Base-by-base conservation (phyloP, 208 protist genomes). In the Novymonas esmeraldas region DNA sequence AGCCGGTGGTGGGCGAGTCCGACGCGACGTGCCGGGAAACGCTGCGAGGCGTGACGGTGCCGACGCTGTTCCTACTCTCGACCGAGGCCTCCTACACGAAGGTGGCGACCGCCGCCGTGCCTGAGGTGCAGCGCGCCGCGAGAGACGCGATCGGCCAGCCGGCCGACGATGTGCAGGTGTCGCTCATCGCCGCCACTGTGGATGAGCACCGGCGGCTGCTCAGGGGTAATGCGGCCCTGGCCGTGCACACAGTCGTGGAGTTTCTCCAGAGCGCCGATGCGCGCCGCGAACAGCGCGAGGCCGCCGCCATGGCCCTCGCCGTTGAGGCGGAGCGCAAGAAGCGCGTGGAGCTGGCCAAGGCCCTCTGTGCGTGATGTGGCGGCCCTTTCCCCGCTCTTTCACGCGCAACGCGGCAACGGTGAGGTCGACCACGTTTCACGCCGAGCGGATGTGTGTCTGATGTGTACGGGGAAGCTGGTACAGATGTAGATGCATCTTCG, bases 131-230 rank as follows among this genome's bases (percentile, higher is more conserved):
- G 31, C 24, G 20, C 24, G 59, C 67, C 4, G 74, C 73, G 18
- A 56, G 57, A 44, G 59, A 83, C 4, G 51, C 72, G 24, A 55
- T 82, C 6, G 76, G 68, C 0, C 79, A 72, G 4, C 48, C 70
- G 18, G 34, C 14, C n/a, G 78, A 76, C 11, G 77, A 84, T 42
- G 68, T 87, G 26, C 70, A 78, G 18, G 71, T 93, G 0, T 46
- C 73, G 39, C 61, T 87, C 56, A 77, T 93, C 31, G 79, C 76
- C 36, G 74, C 84, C 60, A 89, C 84, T 13, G 82, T 82, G 63
- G 87, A 93, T 69, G 87, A 93, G 73, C 55, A 73, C 20, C 75
- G 87, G 38, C 72, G 84, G 20, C 48, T 85, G 42, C 78, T 93
- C 22, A 89, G 87, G 46, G 76, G 77, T 3, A 81, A 76, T 22